phyloP scores from a whole-genome alignment of 805 yeast genomes.

The Brettanomyces sp. region DNA sequence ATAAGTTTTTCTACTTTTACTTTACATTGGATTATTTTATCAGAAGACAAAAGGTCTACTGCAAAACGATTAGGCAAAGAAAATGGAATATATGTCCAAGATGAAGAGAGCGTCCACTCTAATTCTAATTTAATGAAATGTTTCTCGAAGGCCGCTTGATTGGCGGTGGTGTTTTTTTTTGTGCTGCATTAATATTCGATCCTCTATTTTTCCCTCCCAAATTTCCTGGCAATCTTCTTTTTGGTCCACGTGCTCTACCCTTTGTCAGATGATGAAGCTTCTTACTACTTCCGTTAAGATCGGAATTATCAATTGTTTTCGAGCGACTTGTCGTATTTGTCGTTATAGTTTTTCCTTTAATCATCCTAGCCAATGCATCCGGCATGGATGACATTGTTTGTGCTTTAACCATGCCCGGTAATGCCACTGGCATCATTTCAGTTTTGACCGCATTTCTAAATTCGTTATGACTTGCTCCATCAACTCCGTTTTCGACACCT shows the following conservation, averaged over 20 bases:
- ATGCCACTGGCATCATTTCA: constrained; percentile 16
- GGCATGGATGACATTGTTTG: constrained; percentile 20
- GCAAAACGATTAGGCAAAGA: too few species aligned
- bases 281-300: constrained; percentile 14
- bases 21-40: too few species aligned
- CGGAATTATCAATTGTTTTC: constrained; percentile 11
- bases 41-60: too few species aligned
- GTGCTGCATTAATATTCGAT: background rate
- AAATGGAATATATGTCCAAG: too few species aligned
- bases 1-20: too few species aligned
- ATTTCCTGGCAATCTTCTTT: constrained; percentile 34
- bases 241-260: constrained; percentile 42
- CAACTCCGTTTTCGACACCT: too few species aligned
- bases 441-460: background rate
- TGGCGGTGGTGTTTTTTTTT: constrained; percentile 18
- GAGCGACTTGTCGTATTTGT: constrained; percentile 5
- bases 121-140: background rate
- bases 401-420: constrained; percentile 1
- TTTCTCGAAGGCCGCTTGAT: constrained; percentile 20
- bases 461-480: background rate
- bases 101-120: background rate
- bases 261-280: constrained; percentile 37
- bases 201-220: background rate
- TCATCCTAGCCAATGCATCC: background rate
- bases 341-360: background rate